Conservation (phyloP, 1,139 yeast genomes). For the Zygosaccharomyces pseudobailii region DNA sequence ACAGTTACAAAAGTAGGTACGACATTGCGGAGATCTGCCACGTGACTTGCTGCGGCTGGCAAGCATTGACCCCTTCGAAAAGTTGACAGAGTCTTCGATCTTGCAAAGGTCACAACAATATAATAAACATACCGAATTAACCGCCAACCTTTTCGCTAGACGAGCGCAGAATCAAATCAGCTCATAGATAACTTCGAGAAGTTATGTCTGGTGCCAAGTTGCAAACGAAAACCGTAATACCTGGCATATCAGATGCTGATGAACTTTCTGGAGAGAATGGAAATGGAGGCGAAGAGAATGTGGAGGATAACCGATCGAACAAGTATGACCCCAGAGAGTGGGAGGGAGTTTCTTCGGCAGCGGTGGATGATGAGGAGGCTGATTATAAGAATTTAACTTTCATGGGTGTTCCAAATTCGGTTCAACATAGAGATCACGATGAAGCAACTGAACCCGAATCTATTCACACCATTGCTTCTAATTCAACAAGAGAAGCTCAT, state of each 20-base stretch:
- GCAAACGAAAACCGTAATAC: slow-evolving; percentile 15
- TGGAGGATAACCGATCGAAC: slow-evolving; percentile 2
- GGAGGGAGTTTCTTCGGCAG: background rate
- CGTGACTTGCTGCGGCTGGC: background rate
- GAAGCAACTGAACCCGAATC: background rate
- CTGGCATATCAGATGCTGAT: slow-evolving; percentile 22
- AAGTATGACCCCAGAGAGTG: background rate
- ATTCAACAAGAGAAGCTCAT: background rate
- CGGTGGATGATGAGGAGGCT: slow-evolving; percentile 19
- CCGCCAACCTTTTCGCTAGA: background rate
- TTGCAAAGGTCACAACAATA: background rate
- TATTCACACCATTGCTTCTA: background rate
- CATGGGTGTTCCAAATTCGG: slow-evolving; percentile 24
- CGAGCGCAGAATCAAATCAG: background rate
- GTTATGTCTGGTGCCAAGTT: slow-evolving; percentile 7
- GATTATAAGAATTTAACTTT: slow-evolving; percentile 21
- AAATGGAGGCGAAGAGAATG: slow-evolving; percentile 11
- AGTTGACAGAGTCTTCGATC: background rate
- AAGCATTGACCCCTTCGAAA: background rate
- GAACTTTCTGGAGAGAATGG: slow-evolving; percentile 23
- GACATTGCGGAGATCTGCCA: background rate
- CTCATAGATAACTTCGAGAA: background rate
- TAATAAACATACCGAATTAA: background rate
- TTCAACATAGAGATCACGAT: slow-evolving; percentile 1
- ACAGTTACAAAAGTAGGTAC: background rate